Evolutionary conservation across 345 rosid species (phyloP).

Genomic region (Trapa bicornis): DNA sequence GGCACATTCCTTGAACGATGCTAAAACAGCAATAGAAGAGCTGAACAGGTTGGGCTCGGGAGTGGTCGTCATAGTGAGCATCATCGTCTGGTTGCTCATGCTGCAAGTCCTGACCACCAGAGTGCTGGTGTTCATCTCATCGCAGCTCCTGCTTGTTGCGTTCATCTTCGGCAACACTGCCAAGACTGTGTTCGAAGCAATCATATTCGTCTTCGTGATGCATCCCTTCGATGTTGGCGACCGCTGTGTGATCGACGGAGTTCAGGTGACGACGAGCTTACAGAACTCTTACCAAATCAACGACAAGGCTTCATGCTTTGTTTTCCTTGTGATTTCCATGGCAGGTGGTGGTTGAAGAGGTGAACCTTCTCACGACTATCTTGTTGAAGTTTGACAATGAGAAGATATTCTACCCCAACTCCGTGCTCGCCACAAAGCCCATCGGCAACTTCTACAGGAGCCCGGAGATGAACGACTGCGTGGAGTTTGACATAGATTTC

Average conservation of each 20-base stretch:
- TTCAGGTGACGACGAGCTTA: slow-evolving; percentile 28
- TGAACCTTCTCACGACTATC: slow-evolving; percentile 59
- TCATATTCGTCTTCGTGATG: slow-evolving; percentile 69
- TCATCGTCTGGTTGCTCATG: slow-evolving; percentile 38
- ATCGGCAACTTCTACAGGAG: slow-evolving; percentile 67
- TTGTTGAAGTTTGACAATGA: slow-evolving; percentile 65
- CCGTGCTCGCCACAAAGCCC: slow-evolving; percentile 47
- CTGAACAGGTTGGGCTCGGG: slow-evolving; percentile 44
- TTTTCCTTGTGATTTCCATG: background rate
- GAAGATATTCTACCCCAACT: slow-evolving; percentile 56
- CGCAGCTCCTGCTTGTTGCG: slow-evolving; percentile 39
- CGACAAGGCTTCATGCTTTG: too few species aligned
- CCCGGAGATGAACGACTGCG: slow-evolving; percentile 67
- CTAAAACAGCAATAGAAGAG: slow-evolving; percentile 62
- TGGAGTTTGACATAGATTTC: slow-evolving; percentile 48
- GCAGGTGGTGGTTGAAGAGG: slow-evolving; percentile 77
- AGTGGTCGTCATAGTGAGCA: slow-evolving; percentile 19
- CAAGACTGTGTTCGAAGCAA: slow-evolving; percentile 52
- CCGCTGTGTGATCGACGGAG: slow-evolving; percentile 73
- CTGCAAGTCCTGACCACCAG: slow-evolving; percentile 46
- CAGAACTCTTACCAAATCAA: too few species aligned
- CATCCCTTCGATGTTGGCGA: slow-evolving; percentile 79
- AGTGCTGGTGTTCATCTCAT: slow-evolving; percentile 39
- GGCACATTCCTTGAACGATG: slow-evolving; percentile 47
- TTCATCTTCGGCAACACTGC: slow-evolving; percentile 53